phyloP scores from a whole-genome alignment of 371 early-diverging fungal genomes.

The Lichtheimia hyalospora region DNA sequence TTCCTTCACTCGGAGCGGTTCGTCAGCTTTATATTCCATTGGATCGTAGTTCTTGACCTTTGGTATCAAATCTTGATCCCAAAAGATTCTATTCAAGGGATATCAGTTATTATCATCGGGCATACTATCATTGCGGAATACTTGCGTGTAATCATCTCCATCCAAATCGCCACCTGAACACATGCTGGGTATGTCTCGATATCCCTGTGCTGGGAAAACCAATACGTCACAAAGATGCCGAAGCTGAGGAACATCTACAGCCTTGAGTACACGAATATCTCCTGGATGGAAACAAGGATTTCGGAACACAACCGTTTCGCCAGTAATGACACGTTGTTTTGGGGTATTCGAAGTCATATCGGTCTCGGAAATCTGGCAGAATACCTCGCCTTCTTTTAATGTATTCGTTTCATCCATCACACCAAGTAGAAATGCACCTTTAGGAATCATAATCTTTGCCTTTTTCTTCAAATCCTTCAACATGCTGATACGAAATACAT shows the following conservation, averaged over 20 bases:
- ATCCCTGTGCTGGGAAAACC: slow-evolving; percentile 76
- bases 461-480: slow-evolving; percentile 69
- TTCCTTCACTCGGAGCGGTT: slow-evolving; percentile 24
- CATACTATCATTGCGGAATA: not conserved
- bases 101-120: no score
- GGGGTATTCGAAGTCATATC: slow-evolving; percentile 2
- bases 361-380: slow-evolving; percentile 53
- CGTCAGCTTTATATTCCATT: slow-evolving; percentile 59
- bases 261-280: slow-evolving; percentile 70
- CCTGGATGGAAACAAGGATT: slow-evolving; percentile 87
- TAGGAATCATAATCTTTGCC: slow-evolving; percentile 67
- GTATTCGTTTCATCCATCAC: slow-evolving; percentile 76
- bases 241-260: slow-evolving; percentile 63
- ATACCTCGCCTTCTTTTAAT: slow-evolving; percentile 70
- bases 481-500: slow-evolving; percentile 50
- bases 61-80: slow-evolving; percentile 71
- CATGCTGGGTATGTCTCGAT: slow-evolving; percentile 74
- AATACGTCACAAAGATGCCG: slow-evolving; percentile 71
- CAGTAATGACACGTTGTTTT: slow-evolving; percentile 33
- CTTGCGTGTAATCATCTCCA: slow-evolving; percentile 75
- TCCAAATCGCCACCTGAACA: slow-evolving; percentile 89
- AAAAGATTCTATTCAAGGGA: slow-evolving; percentile 48
- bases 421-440: slow-evolving; percentile 74
- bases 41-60: slow-evolving; percentile 37
- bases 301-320: slow-evolving; percentile 61